Percentiles rank a stretch among this genome's conserved stretches.
Conservation (phyloP, 2,329 filamentous ascomycete genomes). For the Trichoderma oligosporum region DNA sequence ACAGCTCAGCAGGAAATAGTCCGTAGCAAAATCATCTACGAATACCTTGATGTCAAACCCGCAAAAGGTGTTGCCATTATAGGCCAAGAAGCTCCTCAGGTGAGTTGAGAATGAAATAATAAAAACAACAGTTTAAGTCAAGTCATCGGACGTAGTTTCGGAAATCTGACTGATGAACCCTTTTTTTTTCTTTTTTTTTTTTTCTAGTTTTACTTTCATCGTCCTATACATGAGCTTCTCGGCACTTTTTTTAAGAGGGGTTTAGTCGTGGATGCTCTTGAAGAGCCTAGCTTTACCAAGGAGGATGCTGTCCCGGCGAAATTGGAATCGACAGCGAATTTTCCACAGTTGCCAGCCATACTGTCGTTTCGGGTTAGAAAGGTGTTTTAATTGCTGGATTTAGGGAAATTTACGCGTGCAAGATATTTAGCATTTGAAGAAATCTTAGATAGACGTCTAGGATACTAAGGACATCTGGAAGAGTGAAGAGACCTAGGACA, state of each 20-base stretch:
- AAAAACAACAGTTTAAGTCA: neutral
- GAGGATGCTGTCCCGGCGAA: slow-evolving; percentile 30
- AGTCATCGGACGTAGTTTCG: no score
- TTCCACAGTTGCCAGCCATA: slow-evolving; percentile 36
- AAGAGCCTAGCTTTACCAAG: slow-evolving; percentile 44
- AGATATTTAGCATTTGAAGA: neutral
- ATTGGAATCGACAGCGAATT: slow-evolving; percentile 38
- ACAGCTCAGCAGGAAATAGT: slow-evolving; percentile 36
- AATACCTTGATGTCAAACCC: slow-evolving; percentile 43
- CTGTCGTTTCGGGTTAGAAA: slow-evolving; percentile 23
- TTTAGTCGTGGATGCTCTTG: slow-evolving; percentile 43
- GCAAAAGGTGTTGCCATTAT: slow-evolving; percentile 36
- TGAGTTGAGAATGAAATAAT: no score
- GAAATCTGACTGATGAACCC: no score
- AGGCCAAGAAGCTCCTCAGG: slow-evolving; percentile 35
- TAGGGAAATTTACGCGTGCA: neutral
- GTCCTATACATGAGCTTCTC: slow-evolving; percentile 44
- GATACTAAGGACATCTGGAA: neutral
- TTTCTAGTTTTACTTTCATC: slow-evolving; percentile 43
- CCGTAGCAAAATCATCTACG: slow-evolving; percentile 37
- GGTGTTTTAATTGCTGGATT: neutral
- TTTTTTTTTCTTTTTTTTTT: no score
- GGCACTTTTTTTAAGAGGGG: slow-evolving; percentile 40
- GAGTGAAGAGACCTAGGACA: neutral
- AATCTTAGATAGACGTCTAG: neutral